Evolutionary conservation across 2,329 filamentous ascomycete genomes (phyloP).

Genomic region (Didymella segeticola): DNA sequence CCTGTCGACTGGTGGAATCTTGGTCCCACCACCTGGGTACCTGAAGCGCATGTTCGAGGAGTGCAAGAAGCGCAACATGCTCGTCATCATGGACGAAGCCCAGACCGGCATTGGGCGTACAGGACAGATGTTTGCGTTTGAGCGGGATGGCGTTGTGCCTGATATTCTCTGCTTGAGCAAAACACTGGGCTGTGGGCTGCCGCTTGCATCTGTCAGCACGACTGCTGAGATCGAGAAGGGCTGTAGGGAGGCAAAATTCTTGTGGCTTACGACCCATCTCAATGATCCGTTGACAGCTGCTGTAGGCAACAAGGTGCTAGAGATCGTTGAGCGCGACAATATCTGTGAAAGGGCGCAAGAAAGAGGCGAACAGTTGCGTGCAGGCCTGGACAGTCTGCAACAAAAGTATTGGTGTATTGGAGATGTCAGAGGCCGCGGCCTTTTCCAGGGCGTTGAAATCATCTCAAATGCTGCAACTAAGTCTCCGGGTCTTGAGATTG

Average conservation of each 20-base stretch:
- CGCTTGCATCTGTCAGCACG: constrained; percentile 65
- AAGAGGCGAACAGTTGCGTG: constrained; percentile 57
- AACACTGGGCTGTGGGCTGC: constrained; percentile 66
- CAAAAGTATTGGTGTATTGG: constrained; percentile 66
- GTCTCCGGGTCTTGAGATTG: constrained; percentile 56
- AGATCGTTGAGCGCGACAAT: constrained; percentile 65
- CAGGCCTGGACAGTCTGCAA: constrained; percentile 56
- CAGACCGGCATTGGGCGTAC: constrained; percentile 46
- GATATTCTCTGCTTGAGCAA: constrained; percentile 68
- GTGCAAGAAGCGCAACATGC: constrained; percentile 42
- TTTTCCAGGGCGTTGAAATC: constrained; percentile 67
- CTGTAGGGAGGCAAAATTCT: constrained; percentile 58
- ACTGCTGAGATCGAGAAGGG: constrained; percentile 60
- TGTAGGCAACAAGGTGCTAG: constrained; percentile 67
- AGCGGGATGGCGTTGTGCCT: constrained; percentile 47
- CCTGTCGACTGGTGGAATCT: constrained; percentile 64
- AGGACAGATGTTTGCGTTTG: constrained; percentile 57
- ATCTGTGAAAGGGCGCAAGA: constrained; percentile 56
- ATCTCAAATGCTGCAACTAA: constrained; percentile 60
- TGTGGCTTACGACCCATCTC: constrained; percentile 68
- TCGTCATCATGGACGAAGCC: constrained; percentile 48
- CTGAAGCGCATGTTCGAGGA: constrained; percentile 61
- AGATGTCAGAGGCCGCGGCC: constrained; percentile 65
- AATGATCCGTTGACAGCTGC: constrained; percentile 68
- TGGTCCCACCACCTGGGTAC: constrained; percentile 64